Percentiles rank a stretch among this genome's conserved stretches.
phyloP scores from a whole-genome alignment of 768 basidiomycete genomes.

The Rhizopogon roseolus region DNA sequence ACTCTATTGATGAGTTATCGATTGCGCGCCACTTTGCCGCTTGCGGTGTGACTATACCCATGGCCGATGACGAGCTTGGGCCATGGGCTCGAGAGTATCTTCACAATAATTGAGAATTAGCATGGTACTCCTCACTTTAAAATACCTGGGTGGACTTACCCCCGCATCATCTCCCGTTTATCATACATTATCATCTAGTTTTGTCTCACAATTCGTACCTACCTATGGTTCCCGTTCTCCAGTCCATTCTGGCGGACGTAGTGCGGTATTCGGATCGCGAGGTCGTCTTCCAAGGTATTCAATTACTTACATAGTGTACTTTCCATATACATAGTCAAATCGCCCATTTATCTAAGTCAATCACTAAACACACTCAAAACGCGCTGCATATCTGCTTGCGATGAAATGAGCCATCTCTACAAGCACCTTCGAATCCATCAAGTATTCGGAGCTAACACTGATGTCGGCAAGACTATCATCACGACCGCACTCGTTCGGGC shows the following conservation, averaged over 20 bases:
- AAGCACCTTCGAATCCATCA: conserved; percentile 83
- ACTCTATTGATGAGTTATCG: conserved; percentile 25
- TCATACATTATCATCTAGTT: conserved; percentile 17
- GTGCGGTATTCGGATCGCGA: conserved; percentile 13
- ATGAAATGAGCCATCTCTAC: conserved; percentile 76
- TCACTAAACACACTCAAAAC: too few relatives aligned
- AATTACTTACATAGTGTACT: background rate
- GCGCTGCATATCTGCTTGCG: background rate
- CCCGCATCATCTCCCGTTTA: background rate
- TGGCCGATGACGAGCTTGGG: conserved; percentile 31
- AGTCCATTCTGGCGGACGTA: conserved; percentile 11
- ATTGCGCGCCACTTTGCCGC: conserved; percentile 38
- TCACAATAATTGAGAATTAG: conserved; percentile 16
- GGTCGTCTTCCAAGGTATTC: conserved; percentile 1
- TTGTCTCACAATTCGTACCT: conserved; percentile 15
- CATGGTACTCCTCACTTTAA: background rate
- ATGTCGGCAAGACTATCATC: conserved; percentile 92
- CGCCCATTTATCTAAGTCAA: background rate
- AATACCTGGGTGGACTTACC: background rate
- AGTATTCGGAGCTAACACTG: conserved; percentile 93
- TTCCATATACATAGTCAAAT: background rate
- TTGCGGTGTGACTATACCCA: conserved; percentile 33
- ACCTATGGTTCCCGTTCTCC: conserved; percentile 9
- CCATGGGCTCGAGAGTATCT: conserved; percentile 36
- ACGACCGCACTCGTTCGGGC: conserved; percentile 81